Percentiles rank a stretch among this genome's conserved stretches.
phyloP scores from a whole-genome alignment of 1,284 basidiomycete species.

The Cryptococcus sp. region DNA sequence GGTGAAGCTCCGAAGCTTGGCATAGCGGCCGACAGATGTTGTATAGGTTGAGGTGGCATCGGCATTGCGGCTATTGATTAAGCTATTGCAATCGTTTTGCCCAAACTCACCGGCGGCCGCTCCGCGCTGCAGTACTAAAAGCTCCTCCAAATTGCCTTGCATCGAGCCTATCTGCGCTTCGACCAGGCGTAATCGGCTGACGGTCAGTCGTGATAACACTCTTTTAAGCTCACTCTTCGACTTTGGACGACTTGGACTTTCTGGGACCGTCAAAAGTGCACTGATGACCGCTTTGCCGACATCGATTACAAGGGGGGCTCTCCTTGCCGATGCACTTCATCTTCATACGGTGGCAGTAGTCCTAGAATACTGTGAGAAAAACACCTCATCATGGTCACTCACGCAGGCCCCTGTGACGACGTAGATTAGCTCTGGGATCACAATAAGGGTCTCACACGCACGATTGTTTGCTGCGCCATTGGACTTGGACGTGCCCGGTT shows the following conservation, averaged over 20 bases:
- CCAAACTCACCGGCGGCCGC: slow-evolving; percentile 45
- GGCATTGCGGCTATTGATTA: background rate
- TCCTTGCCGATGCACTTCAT: slow-evolving; percentile 70
- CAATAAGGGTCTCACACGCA: background rate
- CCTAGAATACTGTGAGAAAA: slow-evolving; percentile 17
- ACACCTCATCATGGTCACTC: background rate
- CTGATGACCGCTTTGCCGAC: slow-evolving; percentile 75
- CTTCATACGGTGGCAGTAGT: slow-evolving; percentile 54
- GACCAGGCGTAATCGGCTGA: slow-evolving; percentile 79
- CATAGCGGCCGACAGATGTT: background rate
- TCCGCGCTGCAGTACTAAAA: slow-evolving; percentile 62
- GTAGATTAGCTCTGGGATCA: background rate
- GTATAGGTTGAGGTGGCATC: background rate
- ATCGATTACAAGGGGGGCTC: slow-evolving; percentile 86
- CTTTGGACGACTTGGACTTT: slow-evolving; percentile 66
- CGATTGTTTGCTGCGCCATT: slow-evolving; percentile 3
- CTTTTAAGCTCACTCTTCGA: slow-evolving; percentile 68
- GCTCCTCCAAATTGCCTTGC: slow-evolving; percentile 72
- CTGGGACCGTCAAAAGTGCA: slow-evolving; percentile 90
- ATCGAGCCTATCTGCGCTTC: slow-evolving; percentile 78
- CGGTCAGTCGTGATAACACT: slow-evolving; percentile 3
- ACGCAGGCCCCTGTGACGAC: slow-evolving; percentile 1
- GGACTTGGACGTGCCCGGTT: slow-evolving; percentile 1
- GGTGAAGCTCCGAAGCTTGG: too few species aligned
- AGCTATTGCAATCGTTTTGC: too few species aligned